phyloP scores from a whole-genome alignment of 306 rosid genomes.

The Chamaecrista fasciculata region DNA sequence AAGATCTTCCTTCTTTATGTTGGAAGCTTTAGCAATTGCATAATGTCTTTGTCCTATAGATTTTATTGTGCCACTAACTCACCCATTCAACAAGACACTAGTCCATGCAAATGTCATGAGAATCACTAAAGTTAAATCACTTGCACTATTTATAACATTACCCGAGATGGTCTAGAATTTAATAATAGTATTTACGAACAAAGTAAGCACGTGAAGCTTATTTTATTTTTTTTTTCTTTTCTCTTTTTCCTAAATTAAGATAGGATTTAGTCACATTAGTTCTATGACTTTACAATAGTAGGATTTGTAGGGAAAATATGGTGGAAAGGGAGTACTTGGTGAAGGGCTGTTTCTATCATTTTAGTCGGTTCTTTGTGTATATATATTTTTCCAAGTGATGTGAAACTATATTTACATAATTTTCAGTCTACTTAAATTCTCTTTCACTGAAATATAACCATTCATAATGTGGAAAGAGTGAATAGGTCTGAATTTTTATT shows the following conservation, averaged over 20 bases:
- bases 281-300: neutral
- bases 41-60: neutral
- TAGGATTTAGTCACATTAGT: neutral
- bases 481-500: too few species aligned
- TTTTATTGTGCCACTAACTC: conserved; percentile 2
- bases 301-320: neutral
- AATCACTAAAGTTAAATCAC: conserved; percentile 8
- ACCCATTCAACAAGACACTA: neutral
- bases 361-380: neutral
- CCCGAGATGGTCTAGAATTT: neutral
- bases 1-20: conserved; percentile 1
- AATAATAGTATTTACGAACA: neutral
- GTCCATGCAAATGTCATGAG: neutral
- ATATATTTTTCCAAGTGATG: neutral
- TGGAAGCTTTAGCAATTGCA: neutral
- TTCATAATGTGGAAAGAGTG: neutral
- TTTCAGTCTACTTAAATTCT: neutral
- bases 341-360: neutral
- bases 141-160: conserved; percentile 4
- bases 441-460: neutral
- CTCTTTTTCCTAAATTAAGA: too few species aligned
- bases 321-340: neutral
- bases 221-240: too few species aligned
- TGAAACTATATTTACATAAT: neutral
- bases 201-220: neutral